Base-by-base conservation (phyloP, 2,329 filamentous ascomycete species). In the Aspergillus felis region DNA sequence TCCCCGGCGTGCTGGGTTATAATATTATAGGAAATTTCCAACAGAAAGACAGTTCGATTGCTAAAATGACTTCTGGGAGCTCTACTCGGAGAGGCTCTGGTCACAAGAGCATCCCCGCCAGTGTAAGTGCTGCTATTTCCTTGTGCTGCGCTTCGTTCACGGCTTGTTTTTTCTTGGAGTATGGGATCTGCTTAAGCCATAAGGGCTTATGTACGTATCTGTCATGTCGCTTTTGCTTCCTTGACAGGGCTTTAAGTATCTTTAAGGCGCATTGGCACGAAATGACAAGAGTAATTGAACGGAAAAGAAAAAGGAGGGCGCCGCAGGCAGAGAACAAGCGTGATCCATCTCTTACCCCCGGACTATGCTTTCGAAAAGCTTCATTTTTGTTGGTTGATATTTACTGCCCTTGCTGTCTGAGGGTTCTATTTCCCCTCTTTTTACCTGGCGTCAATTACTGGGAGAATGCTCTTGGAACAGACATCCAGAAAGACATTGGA, bases 31-130 rank as follows among this genome's bases (percentile, higher is more conserved):
- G 48, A 50, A 51, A 42, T 25, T 35, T 52, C 49, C 42, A 50
- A 51, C 28, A 49, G 35, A 38, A 38, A 12, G 14, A 47, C 20
- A 6, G 22, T 24, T 17, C 5, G 22, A 47, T 14, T 47, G 44
- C 58, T 61, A 66, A 51, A 61, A 73, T 73, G 71, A 64, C 70
- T 28, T 66, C 68, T 32, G 67, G 68, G 22, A 47, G 20, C 24
- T 65, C 64, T 47, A 62, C 65, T 54, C 69, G 66, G 48, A 65
- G 68, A 56, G 66, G 68, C 49, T 69, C 68, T 46, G 68, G 68
- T n/a, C 66, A 68, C 61, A 72, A 71, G 61, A 73, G 66, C 58
- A 74, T 69, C 54, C 72, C 70, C 61, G 70, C 70, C 47, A 70
- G 68, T 60, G 72, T 74, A 63, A 71, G 72, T 47, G 22, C 44